Evolutionary conservation across 2,329 filamentous ascomycete genomes (phyloP).

Genomic region (Colletotrichum incanum): DNA sequence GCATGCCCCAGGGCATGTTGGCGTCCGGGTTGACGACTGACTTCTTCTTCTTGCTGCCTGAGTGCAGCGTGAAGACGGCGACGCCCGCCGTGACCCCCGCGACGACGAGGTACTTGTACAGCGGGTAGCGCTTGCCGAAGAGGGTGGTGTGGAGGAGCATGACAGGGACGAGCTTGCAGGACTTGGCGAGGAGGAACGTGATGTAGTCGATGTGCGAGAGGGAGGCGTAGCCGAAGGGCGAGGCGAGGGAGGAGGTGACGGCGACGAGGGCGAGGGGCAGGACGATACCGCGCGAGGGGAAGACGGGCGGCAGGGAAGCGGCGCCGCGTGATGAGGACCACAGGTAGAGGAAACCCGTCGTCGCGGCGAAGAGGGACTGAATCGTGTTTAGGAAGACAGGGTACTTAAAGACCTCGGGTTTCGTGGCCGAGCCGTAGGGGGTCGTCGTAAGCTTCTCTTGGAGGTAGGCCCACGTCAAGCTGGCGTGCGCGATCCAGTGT

Average conservation of each 20-base stretch:
- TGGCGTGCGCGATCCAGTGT: constrained; percentile 51
- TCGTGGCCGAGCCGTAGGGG: constrained; percentile 76
- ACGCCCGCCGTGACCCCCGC: constrained; percentile 92
- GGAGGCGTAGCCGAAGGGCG: constrained; percentile 95
- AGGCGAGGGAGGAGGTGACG: constrained; percentile 88
- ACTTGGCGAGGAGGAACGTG: constrained; percentile 97
- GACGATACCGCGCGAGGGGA: constrained; percentile 83
- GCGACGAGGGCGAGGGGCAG: constrained; percentile 85
- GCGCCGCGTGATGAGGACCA: constrained; percentile 72
- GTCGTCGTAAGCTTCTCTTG: constrained; percentile 99
- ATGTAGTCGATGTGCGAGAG: constrained; percentile 97
- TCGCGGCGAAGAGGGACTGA: constrained; percentile 90
- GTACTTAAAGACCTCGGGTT: constrained; percentile 88
- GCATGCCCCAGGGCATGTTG: constrained; percentile 83
- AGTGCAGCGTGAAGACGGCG: constrained; percentile 93
- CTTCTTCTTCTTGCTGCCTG: constrained; percentile 69
- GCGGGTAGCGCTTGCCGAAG: constrained; percentile 89
- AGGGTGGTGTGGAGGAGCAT: constrained; percentile 97
- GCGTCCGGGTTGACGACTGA: constrained; percentile 63
- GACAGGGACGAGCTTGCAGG: constrained; percentile 98
- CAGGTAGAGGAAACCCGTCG: constrained; percentile 88
- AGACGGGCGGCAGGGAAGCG: constrained; percentile 73
- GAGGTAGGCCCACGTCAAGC: constrained; percentile 94
- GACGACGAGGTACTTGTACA: constrained; percentile 97
- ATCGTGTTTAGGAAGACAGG: constrained; percentile 97